Base-by-base conservation (phyloP, 768 basidiomycete genomes). In the Sutorius australiensis region DNA sequence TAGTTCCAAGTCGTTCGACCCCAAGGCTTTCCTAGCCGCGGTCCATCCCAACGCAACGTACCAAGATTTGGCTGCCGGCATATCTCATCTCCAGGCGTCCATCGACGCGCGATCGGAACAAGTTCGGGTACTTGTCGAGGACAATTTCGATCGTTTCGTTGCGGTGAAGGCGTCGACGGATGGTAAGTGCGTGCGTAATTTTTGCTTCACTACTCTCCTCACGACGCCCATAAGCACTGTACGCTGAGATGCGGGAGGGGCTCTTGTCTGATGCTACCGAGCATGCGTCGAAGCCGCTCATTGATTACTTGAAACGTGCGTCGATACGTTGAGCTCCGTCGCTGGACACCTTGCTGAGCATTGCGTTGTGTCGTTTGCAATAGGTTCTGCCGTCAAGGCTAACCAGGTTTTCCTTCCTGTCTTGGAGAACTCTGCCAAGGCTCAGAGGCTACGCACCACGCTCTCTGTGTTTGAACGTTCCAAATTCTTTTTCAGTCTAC, bases 401-500 rank as follows among this genome's bases (percentile, higher is more conserved):
- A 86, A 98, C 59, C 92, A 95, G 62, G 92, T 98, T 5, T 98
- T 97, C 69, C 79, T 98, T 3, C 97, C 97, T 2, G 91, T 98
- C 28, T 78, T 99, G 38, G 95, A 98, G 67, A 98, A 98, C 57
- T 84, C 94, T 3, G 86, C 91, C 31, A 98, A 98, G 66, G 93
- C 95, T 13, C 86, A 92, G 64, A 92, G 94, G 68, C 75, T 99
- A 5, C 86, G 91, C 34, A 91, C 89, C 0, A 98, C 97, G 0
- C 81, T 98, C 6, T 88, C 92, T 32, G 92, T 98, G 17, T 98
- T 99, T 58, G 95, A 98, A 61, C 81, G 93, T 39, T 95, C 92
- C 46, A 95, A 95, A 63, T 99, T 98, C 79, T 92, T 98, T 71
- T 98, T 98, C 80, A 98, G 95, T 63, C 79, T 99, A n/a, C 95